phyloP scores from a whole-genome alignment of 305 asterid species.

The Fraxinus sp. region DNA sequence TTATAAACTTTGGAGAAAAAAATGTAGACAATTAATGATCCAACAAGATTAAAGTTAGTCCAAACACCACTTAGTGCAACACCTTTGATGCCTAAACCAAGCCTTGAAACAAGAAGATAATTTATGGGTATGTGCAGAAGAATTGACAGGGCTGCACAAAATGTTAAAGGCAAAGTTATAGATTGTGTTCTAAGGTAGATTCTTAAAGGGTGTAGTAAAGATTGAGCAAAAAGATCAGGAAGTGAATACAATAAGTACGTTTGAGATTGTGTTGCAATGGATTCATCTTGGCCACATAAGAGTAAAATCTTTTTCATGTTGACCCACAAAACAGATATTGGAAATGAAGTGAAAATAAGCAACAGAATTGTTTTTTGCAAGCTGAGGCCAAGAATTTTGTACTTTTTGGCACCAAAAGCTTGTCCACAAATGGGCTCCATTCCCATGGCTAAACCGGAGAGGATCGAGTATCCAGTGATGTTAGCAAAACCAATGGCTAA shows the following conservation, averaged over 20 bases:
- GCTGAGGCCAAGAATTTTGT: slow-evolving; percentile 35
- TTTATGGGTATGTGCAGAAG: slow-evolving; percentile 39
- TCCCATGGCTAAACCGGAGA: slow-evolving; percentile 50
- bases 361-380: slow-evolving; percentile 32
- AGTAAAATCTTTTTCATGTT: slow-evolving; percentile 37
- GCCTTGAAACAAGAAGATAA: slow-evolving; percentile 35
- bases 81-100: slow-evolving; percentile 37
- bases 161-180: slow-evolving; percentile 44
- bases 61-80: slow-evolving; percentile 38
- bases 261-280: slow-evolving; percentile 39
- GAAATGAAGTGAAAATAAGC: slow-evolving; percentile 36
- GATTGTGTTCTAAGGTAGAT: slow-evolving; percentile 45
- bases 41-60: slow-evolving; percentile 43
- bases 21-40: slow-evolving; percentile 30
- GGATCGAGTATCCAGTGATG: slow-evolving; percentile 46
- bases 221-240: slow-evolving; percentile 44
- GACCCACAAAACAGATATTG: slow-evolving; percentile 38
- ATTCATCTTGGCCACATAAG: slow-evolving; percentile 40
- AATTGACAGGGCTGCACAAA: slow-evolving; percentile 36
- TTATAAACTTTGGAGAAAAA: slow-evolving; percentile 32
- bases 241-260: slow-evolving; percentile 31
- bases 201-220: slow-evolving; percentile 43
- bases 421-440: slow-evolving; percentile 55
- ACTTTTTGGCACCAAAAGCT: slow-evolving; percentile 44
- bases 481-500: slow-evolving; percentile 43